These are phyloP conservation scores for Barnettozyma vustinii DNA, from an alignment of 805 yeast species.

Conservation along the genomic window DNA sequence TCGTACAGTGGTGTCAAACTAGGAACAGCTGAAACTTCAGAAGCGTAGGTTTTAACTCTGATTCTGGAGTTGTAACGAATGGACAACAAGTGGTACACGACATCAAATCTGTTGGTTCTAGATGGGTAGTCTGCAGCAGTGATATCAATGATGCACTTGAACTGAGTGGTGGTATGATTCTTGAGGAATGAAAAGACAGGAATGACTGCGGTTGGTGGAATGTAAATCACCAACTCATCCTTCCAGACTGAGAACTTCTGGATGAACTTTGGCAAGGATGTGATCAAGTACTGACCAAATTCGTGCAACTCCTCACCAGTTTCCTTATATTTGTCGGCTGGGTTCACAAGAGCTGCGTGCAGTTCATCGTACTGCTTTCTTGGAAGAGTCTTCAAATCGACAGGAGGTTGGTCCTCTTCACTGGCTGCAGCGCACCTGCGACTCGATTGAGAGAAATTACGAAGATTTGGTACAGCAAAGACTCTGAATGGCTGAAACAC, in stretches of 20 bases:
- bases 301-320: conserved; percentile 68
- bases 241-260: conserved; percentile 89
- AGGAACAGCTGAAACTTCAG: conserved; percentile 79
- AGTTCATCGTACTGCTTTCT: conserved; percentile 22
- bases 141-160: conserved; percentile 70
- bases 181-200: conserved; percentile 68
- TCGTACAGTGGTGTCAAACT: conserved; percentile 64
- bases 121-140: conserved; percentile 87
- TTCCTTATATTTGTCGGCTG: conserved; percentile 68
- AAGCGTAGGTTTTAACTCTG: conserved; percentile 84
- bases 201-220: conserved; percentile 68
- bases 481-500: not conserved
- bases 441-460: not conserved
- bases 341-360: conserved; percentile 47
- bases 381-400: conserved; percentile 19
- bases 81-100: conserved; percentile 76
- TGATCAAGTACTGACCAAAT: conserved; percentile 74
- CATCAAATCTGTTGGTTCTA: conserved; percentile 79
- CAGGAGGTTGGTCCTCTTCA: conserved; percentile 12
- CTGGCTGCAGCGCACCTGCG: not conserved
- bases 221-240: conserved; percentile 73
- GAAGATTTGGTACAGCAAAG: not conserved
- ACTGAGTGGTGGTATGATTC: conserved; percentile 78
- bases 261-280: conserved; percentile 73
- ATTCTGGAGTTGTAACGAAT: conserved; percentile 82